Conservation (phyloP, 2,329 filamentous ascomycete genomes). For the Cyclaneusma minus region DNA sequence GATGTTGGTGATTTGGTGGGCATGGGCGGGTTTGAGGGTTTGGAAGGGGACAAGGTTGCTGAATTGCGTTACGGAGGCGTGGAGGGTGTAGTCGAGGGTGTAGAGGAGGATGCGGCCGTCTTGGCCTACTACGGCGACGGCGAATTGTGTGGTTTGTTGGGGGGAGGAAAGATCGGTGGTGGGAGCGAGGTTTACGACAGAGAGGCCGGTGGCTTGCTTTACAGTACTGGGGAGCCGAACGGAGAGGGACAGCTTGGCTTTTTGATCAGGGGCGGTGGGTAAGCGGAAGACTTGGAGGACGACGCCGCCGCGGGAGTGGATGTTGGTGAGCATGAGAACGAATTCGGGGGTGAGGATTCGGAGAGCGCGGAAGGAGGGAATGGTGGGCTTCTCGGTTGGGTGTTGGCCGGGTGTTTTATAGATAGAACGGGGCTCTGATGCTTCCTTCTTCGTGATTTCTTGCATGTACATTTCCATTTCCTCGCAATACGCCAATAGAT, state of each 20-base stretch:
- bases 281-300: constrained; percentile 38
- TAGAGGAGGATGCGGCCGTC: constrained; percentile 66
- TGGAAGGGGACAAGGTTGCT: constrained; percentile 34
- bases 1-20: constrained; percentile 40
- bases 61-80: constrained; percentile 31
- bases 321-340: constrained; percentile 39
- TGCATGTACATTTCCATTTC: constrained; percentile 55
- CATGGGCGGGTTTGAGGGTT: constrained; percentile 38
- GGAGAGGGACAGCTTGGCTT: constrained; percentile 33
- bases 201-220: constrained; percentile 62
- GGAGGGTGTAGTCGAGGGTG: constrained; percentile 53
- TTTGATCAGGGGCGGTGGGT: constrained; percentile 13
- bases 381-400: constrained; percentile 24
- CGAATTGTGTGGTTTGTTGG: constrained; percentile 56
- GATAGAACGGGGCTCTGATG: constrained; percentile 30
- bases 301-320: constrained; percentile 40
- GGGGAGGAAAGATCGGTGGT: constrained; percentile 30
- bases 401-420: constrained; percentile 33
- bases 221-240: constrained; percentile 49
- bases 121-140: constrained; percentile 65
- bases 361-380: constrained; percentile 39
- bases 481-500: constrained; percentile 65
- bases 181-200: constrained; percentile 53
- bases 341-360: constrained; percentile 44
- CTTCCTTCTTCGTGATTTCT: constrained; percentile 19